A percentile compares a stretch with the other conserved stretches of the same genome.
These are phyloP conservation scores for Sugiyamaella novakii DNA, from an alignment of 1,139 yeast species.

Conservation along the genomic window DNA sequence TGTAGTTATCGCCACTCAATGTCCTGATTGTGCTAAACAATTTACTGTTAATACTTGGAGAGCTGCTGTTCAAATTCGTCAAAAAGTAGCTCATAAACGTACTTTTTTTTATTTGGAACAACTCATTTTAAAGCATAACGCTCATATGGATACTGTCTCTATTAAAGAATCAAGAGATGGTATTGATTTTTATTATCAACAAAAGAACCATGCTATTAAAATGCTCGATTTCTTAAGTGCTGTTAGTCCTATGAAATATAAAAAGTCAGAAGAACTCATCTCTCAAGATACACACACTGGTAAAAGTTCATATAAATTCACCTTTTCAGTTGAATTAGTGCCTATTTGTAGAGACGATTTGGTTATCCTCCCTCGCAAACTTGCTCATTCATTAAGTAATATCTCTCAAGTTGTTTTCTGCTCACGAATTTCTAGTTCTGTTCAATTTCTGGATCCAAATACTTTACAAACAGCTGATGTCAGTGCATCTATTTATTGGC, in stretches of 20 bases:
- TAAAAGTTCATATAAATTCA: slow-evolving; percentile 80
- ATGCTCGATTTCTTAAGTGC: slow-evolving; percentile 88
- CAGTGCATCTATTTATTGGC: slow-evolving; percentile 78
- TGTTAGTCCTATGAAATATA: slow-evolving; percentile 84
- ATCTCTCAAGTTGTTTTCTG: slow-evolving; percentile 84
- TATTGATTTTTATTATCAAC: slow-evolving; percentile 86
- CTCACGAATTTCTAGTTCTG: slow-evolving; percentile 73
- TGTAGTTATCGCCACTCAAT: slow-evolving; percentile 93
- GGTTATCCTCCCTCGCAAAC: slow-evolving; percentile 80
- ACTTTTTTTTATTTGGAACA: slow-evolving; percentile 95
- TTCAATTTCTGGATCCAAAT: slow-evolving; percentile 84
- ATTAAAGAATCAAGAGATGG: slow-evolving; percentile 94
- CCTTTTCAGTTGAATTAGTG: slow-evolving; percentile 90
- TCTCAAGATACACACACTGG: slow-evolving; percentile 94
- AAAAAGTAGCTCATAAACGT: slow-evolving; percentile 94
- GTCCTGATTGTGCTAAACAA: slow-evolving; percentile 97
- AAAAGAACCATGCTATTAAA: slow-evolving; percentile 86
- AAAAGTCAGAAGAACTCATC: slow-evolving; percentile 88
- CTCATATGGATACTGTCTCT: slow-evolving; percentile 91
- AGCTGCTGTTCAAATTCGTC: slow-evolving; percentile 96
- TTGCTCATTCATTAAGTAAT: slow-evolving; percentile 85
- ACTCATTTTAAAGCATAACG: slow-evolving; percentile 87
- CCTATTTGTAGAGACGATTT: slow-evolving; percentile 98
- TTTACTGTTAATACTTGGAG: slow-evolving; percentile 97
- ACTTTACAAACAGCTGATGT: slow-evolving; percentile 83